These are phyloP conservation scores for Apostasia ramifera DNA, from an alignment of 106 monocot genomes.

Conservation along the genomic window DNA sequence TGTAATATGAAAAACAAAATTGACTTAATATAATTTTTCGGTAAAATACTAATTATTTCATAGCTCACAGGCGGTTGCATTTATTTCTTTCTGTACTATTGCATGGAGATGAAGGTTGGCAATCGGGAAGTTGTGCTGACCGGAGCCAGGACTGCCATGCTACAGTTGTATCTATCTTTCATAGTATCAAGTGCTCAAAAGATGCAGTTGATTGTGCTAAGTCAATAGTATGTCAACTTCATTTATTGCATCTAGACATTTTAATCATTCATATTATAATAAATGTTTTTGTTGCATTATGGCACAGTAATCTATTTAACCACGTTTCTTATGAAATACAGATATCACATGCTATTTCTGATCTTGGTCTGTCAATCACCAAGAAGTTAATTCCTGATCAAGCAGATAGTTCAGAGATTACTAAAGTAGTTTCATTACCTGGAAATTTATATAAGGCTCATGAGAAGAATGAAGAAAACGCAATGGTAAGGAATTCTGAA, in stretches of 20 bases:
- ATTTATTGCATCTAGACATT: not conserved
- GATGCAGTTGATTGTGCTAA: constrained; percentile 66
- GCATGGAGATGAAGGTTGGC: constrained; percentile 52
- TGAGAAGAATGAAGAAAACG: constrained; percentile 35
- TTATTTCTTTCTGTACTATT: constrained; percentile 72
- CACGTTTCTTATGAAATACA: constrained; percentile 19
- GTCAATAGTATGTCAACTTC: constrained; percentile 48
- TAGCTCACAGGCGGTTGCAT: constrained; percentile 69
- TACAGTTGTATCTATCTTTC: constrained; percentile 56
- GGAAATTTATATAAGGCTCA: constrained; percentile 39
- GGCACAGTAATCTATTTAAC: not conserved
- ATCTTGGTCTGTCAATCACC: constrained; percentile 66
- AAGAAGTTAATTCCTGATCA: constrained; percentile 50
- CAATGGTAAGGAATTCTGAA: constrained; percentile 38
- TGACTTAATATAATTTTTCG: too few relatives aligned
- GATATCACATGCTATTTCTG: constrained; percentile 71
- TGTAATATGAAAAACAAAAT: too few relatives aligned
- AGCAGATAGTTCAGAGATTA: constrained; percentile 23
- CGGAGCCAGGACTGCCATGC: constrained; percentile 37
- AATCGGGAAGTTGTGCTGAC: constrained; percentile 25
- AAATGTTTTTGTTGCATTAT: not conserved
- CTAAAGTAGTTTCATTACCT: constrained; percentile 47
- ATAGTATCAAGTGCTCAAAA: constrained; percentile 68
- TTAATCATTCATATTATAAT: not conserved
- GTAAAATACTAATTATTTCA: constrained; percentile 11